Base-by-base conservation (phyloP, 768 basidiomycete genomes). In the Mycena rosella region DNA sequence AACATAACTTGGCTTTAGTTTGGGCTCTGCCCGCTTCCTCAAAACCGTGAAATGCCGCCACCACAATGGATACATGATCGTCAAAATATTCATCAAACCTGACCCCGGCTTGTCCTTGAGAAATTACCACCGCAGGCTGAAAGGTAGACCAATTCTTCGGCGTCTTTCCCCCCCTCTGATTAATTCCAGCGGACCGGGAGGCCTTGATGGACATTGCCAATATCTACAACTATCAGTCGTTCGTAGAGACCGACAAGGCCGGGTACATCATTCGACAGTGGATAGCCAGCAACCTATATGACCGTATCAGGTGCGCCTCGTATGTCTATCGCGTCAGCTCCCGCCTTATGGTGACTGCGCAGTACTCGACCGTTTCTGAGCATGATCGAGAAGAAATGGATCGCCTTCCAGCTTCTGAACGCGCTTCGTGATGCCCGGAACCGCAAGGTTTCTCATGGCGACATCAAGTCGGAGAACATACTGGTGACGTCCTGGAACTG, bases 381-480 rank as follows among this genome's bases (percentile, higher is more conserved):
- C 68, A 78, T 85, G 67, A 86, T 99, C 26, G 98, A 99, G 83
- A 99, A 99, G 87, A 95, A 95, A 76, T 99, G 97, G 98, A 95
- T 99, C 65, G 91, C 93, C 0, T 99, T 96, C 75, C 98, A 99
- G 78, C 83, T 99, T 2, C 83, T 99, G 67, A 91, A 89, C 29
- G 95, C 91, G 3, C 85, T 99, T 45, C 87, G 92, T 26, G 94
- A 95, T 72, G 90, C 94, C 0, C 88, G 95, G 27, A 89, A 89
- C 60, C 89, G 91, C 55, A 94, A 96, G 81, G 84, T 96, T n/a
- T 88, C 96, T 2, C 98, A 99, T 78, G 98, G 98, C 13, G 97
- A 99, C 78, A 93, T 99, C 83, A 99, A 98, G 79, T 95, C 95
- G 5, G 95, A 96, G 79, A 99, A 99, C 77, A 89, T 99, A 72